These are phyloP conservation scores for Domatiomyces globalis DNA, from an alignment of 2,329 filamentous ascomycete genomes.

Conservation along the genomic window DNA sequence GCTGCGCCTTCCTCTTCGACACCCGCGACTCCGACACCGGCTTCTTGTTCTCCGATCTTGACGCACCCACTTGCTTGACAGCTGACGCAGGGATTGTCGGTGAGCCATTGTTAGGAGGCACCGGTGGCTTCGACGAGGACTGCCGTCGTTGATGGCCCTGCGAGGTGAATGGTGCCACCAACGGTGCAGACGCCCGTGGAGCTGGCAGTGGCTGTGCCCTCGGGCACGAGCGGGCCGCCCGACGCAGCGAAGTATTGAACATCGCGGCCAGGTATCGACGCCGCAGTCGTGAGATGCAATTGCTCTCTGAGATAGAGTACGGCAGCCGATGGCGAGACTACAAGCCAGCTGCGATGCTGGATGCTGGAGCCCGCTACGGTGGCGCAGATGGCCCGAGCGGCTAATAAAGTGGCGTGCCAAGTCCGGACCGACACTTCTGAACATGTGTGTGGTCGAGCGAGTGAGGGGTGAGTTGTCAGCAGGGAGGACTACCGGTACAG, in stretches of 20 bases:
- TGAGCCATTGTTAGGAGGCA: slow-evolving; percentile 33
- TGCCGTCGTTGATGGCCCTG: slow-evolving; percentile 32
- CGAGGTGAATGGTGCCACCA: slow-evolving; percentile 24
- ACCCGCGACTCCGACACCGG: slow-evolving; percentile 15
- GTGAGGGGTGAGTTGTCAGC: too few species aligned
- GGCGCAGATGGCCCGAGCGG: background rate
- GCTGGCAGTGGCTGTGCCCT: slow-evolving; percentile 23
- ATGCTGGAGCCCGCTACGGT: background rate
- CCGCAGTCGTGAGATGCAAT: background rate
- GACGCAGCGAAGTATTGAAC: slow-evolving; percentile 34
- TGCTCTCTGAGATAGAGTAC: background rate
- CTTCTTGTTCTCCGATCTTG: slow-evolving; percentile 15
- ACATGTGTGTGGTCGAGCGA: too few species aligned
- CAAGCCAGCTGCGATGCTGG: background rate
- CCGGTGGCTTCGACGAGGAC: slow-evolving; percentile 35
- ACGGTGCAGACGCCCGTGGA: slow-evolving; percentile 21
- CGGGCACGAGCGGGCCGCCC: slow-evolving; percentile 28
- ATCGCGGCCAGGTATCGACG: slow-evolving; percentile 17
- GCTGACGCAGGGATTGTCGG: slow-evolving; percentile 14
- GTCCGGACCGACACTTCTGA: too few species aligned
- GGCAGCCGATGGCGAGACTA: background rate
- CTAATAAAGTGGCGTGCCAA: background rate
- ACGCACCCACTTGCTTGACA: slow-evolving; percentile 17
- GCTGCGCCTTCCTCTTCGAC: slow-evolving; percentile 20
- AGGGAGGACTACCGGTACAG: too few species aligned